Conservation (phyloP, 2,329 filamentous ascomycete species). For the Aureobasidium sp. region DNA sequence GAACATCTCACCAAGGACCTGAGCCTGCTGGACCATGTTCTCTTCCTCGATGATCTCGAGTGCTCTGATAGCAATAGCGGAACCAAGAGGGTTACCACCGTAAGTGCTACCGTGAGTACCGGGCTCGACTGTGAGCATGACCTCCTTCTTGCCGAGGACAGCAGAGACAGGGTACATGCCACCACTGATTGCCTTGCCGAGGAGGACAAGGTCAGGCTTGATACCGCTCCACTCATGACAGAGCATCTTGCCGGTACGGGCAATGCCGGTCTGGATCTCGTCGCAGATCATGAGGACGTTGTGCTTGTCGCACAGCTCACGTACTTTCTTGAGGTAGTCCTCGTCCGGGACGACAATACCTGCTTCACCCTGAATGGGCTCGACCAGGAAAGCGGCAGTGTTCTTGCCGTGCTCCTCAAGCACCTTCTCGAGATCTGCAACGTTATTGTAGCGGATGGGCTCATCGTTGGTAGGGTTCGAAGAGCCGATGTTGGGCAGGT, state of each 20-base stretch:
- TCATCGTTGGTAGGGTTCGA: conserved; percentile 65
- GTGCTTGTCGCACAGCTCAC: conserved; percentile 85
- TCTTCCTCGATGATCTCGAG: conserved; percentile 92
- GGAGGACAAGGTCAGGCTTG: conserved; percentile 87
- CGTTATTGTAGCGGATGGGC: conserved; percentile 77
- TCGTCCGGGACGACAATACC: conserved; percentile 92
- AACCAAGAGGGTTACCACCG: conserved; percentile 91
- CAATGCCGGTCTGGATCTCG: conserved; percentile 97
- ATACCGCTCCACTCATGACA: conserved; percentile 92
- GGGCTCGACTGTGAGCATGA: conserved; percentile 93
- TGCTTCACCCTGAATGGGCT: conserved; percentile 95
- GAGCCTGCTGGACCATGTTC: conserved; percentile 72
- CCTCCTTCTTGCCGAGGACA: conserved; percentile 76
- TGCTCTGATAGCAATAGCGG: conserved; percentile 89
- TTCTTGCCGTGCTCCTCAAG: conserved; percentile 74
- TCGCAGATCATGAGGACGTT: conserved; percentile 95
- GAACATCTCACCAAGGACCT: conserved; percentile 74
- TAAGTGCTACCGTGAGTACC: conserved; percentile 98
- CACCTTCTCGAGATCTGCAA: conserved; percentile 68
- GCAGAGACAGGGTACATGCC: conserved; percentile 99
- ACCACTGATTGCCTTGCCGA: conserved; percentile 95
- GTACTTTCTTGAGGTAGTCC: conserved; percentile 71
- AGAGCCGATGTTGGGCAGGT: conserved; percentile 80
- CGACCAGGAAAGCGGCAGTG: conserved; percentile 86
- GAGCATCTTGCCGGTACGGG: conserved; percentile 85